These are phyloP conservation scores for Pyrenochaeta sp. DNA, from an alignment of 2,329 filamentous ascomycete species.

Conservation along the genomic window DNA sequence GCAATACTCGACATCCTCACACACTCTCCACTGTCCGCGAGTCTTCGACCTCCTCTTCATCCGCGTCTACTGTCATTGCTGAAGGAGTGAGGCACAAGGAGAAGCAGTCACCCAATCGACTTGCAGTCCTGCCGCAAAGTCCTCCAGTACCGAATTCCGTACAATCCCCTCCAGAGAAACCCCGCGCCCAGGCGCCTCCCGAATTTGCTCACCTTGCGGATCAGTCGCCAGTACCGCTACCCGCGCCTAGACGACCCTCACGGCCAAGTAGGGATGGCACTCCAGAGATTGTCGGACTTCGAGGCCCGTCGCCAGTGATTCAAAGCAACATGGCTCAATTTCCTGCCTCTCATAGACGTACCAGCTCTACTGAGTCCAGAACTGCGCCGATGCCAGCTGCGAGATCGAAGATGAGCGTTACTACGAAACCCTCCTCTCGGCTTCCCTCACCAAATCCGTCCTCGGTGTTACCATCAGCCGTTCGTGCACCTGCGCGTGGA, in stretches of 20 bases:
- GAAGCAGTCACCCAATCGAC: constrained; percentile 40
- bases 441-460: constrained; percentile 50
- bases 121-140: constrained; percentile 60
- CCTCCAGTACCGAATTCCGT: constrained; percentile 47
- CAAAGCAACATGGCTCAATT: constrained; percentile 64
- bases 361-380: constrained; percentile 57
- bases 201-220: constrained; percentile 67
- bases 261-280: constrained; percentile 58
- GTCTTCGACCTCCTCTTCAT: constrained; percentile 75
- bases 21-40: constrained; percentile 73
- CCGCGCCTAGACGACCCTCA: constrained; percentile 55
- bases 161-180: constrained; percentile 12
- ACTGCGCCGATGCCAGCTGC: constrained; percentile 22
- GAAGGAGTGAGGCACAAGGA: constrained; percentile 57
- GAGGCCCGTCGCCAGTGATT: constrained; percentile 62
- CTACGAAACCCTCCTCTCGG: constrained; percentile 46
- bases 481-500: constrained; percentile 41
- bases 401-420: constrained; percentile 35
- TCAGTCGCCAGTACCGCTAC: constrained; percentile 60
- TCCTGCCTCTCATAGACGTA: constrained; percentile 60
- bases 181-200: constrained; percentile 43
- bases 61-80: constrained; percentile 71
- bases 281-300: constrained; percentile 52
- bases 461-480: constrained; percentile 34
- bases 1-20: constrained; percentile 59